These are phyloP conservation scores for Ehretia macrophylla DNA, from an alignment of 257 asterid genomes.

Conservation along the genomic window DNA sequence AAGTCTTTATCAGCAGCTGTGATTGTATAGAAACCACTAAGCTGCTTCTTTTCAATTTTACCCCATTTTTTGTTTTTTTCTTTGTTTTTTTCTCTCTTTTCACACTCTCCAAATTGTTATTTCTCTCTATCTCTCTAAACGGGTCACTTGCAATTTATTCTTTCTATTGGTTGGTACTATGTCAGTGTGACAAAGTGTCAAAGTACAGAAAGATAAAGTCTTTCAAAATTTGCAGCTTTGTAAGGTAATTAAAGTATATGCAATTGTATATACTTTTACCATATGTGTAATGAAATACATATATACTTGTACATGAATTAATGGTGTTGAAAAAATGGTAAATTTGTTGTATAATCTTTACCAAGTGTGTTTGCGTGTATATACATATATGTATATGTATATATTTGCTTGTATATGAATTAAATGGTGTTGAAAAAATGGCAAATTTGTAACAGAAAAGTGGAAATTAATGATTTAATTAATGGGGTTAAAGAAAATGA, in stretches of 20 bases:
- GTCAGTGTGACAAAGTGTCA: slow-evolving; percentile 37
- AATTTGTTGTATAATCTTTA: no score
- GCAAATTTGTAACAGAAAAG: slow-evolving; percentile 7
- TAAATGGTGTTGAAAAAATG: neutral
- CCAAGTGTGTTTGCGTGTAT: no score
- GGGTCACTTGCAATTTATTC: slow-evolving; percentile 21
- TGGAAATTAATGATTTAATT: slow-evolving; percentile 15
- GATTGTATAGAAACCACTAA: slow-evolving; percentile 38
- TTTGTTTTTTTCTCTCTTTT: slow-evolving; percentile 6
- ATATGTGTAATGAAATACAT: no score
- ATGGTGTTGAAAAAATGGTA: neutral
- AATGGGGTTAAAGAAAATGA: slow-evolving; percentile 18
- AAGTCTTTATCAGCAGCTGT: slow-evolving; percentile 59
- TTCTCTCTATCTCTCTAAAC: slow-evolving; percentile 16
- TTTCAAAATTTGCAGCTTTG: slow-evolving; percentile 9
- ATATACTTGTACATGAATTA: neutral
- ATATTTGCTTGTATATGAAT: slow-evolving; percentile 2
- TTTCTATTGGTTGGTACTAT: slow-evolving; percentile 25
- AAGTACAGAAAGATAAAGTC: slow-evolving; percentile 10
- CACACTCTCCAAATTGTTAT: slow-evolving; percentile 5
- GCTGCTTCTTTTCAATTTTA: slow-evolving; percentile 47
- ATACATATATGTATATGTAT: no score
- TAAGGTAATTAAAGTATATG: neutral
- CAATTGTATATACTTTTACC: neutral
- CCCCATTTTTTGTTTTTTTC: slow-evolving; percentile 38